These are phyloP conservation scores for Areca catechu DNA, from an alignment of 176 grass and related monocot species.

Conservation along the genomic window DNA sequence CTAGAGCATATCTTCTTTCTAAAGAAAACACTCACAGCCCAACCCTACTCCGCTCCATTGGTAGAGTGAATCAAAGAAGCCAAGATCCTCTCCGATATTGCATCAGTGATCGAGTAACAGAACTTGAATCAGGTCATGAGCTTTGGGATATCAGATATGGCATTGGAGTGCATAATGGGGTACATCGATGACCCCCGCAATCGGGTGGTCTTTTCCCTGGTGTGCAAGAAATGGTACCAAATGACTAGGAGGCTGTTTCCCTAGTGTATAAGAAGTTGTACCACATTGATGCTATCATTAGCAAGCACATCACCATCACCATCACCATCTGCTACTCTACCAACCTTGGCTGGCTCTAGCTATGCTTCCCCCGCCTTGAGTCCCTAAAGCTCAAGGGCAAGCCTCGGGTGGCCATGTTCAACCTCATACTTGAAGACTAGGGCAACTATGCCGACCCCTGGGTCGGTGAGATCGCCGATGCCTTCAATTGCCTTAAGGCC, in stretches of 20 bases:
- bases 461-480: constrained; percentile 52
- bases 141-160: constrained; percentile 74
- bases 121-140: no score
- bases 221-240: constrained; percentile 86
- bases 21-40: no score
- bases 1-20: no score
- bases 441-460: constrained; percentile 72
- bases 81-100: no score
- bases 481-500: no score
- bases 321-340: constrained; percentile 87
- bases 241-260: no score
- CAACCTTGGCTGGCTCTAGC: constrained; percentile 43
- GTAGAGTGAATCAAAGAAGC: no score
- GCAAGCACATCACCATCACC: constrained; percentile 91
- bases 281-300: constrained; percentile 44
- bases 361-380: constrained; percentile 72
- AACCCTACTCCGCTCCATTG: no score
- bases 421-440: constrained; percentile 87
- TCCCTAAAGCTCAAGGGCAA: no score
- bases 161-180: constrained; percentile 53
- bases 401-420: constrained; percentile 93
- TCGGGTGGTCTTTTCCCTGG: constrained; percentile 79
- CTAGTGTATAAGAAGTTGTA: no score
- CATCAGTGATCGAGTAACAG: constrained; percentile 12
- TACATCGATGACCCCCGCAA: constrained; percentile 78